Base-by-base conservation (phyloP, 1,139 yeast genomes). In the Hansenula sp. region DNA sequence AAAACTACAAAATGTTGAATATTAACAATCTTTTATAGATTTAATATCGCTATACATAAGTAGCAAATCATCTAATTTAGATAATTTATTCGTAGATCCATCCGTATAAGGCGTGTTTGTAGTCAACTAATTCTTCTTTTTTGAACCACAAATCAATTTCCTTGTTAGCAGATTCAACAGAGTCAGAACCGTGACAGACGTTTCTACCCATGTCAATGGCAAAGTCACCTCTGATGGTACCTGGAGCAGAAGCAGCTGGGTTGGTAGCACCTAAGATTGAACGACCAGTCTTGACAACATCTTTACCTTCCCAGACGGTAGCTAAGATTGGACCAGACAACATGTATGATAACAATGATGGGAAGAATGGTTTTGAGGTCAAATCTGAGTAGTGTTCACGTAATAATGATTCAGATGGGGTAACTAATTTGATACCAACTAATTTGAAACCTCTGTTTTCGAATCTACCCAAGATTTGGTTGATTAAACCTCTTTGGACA, bases 251-350 rank as follows among this genome's bases (percentile, higher is more conserved):
- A 61, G 77, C 81, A 68, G 85, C 79, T 67, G 99, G 99, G 87
- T 94, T 90, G 74, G 98, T 94, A 59, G 98, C 97, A 74, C 99
- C 99, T 64, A 94, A 82, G 67, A 94, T 82, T 63, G 78, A 83
- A 77, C 99, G 87, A 69, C 98, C 98, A 71, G 87, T 95, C 78
- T 89, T 89, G 71, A 94, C 98, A 68, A 82, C 98, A 66, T 92
- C 97, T 79, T 90, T 92, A 73, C 99, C 99, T 75, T 94, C 97
- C 98, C 98, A 94, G 61, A 90, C 97, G 67, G 96, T 94, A 60
- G 98, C 98, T 62, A 92, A 80, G 59, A 94, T 87, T 67, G 99
- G 99, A 60, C 99, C 98, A 53, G 97, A 88, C 68, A 79, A 77
- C 99, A 94, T 92, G 89, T 90, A 90, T 59, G 89, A 77, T 66